A percentile compares a stretch with the other conserved stretches of the same genome.
Evolutionary conservation across 2,329 filamentous ascomycete species (phyloP).

Genomic region (Colletotrichum sp.): DNA sequence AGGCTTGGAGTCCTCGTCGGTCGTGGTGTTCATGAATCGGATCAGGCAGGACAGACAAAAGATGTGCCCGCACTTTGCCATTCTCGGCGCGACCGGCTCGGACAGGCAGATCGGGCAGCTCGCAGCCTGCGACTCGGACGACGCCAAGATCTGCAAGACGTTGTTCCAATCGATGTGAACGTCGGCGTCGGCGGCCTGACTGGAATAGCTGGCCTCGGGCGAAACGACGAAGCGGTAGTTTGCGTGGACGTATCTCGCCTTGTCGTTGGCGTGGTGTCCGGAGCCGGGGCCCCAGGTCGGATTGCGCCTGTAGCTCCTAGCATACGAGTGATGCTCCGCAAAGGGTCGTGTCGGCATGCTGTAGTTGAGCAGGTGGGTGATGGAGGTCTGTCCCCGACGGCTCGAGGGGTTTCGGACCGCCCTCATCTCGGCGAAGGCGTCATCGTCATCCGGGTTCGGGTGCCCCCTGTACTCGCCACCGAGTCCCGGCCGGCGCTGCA

Average conservation of each 20-base stretch:
- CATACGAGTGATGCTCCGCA: slow-evolving; percentile 55
- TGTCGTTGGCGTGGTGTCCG: slow-evolving; percentile 88
- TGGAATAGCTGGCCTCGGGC: slow-evolving; percentile 78
- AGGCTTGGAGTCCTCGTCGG: slow-evolving; percentile 70
- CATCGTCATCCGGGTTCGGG: slow-evolving; percentile 71
- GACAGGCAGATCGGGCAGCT: slow-evolving; percentile 96
- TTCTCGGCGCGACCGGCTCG: slow-evolving; percentile 89
- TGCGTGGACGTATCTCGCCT: slow-evolving; percentile 88
- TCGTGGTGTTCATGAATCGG: slow-evolving; percentile 89
- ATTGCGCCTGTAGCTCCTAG: slow-evolving; percentile 69
- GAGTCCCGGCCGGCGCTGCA: slow-evolving; percentile 71
- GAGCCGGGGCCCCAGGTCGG: slow-evolving; percentile 86
- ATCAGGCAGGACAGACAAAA: slow-evolving; percentile 94
- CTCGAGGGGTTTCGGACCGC: slow-evolving; percentile 63
- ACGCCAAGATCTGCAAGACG: slow-evolving; percentile 90
- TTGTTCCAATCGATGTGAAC: slow-evolving; percentile 89
- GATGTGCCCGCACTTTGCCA: slow-evolving; percentile 97
- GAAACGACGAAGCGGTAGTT: slow-evolving; percentile 98
- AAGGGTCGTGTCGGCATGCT: slow-evolving; percentile 77
- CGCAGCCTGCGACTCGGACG: slow-evolving; percentile 83
- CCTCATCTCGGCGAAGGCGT: slow-evolving; percentile 82
- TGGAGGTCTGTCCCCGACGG: slow-evolving; percentile 92
- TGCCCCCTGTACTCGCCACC: slow-evolving; percentile 37
- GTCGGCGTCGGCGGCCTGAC: slow-evolving; percentile 85
- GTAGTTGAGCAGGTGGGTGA: slow-evolving; percentile 96